These are phyloP conservation scores for Pisolithus albus DNA, from an alignment of 768 basidiomycete genomes.

Conservation along the genomic window DNA sequence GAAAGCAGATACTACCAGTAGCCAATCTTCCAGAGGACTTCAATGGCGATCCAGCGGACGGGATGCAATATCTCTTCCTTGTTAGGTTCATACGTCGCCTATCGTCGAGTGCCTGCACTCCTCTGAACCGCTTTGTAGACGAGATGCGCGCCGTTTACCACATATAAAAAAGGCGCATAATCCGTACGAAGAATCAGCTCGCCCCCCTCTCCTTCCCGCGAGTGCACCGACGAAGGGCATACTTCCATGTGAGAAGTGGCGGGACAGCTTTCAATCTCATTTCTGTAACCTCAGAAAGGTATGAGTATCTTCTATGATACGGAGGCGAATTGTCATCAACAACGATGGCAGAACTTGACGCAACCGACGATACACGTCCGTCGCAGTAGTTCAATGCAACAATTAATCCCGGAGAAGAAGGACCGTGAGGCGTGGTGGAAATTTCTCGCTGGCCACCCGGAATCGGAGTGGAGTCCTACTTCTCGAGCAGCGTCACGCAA, in stretches of 20 bases:
- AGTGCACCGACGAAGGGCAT: conserved; percentile 22
- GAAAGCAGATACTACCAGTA: conserved; percentile 74
- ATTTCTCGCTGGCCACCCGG: conserved; percentile 63
- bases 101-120: too few relatives aligned
- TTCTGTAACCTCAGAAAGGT: conserved; percentile 64
- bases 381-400: conserved; percentile 14
- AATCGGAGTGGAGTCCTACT: conserved; percentile 54
- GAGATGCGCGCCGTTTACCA: conserved; percentile 63
- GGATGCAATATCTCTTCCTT: conserved; percentile 73
- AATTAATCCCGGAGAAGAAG: conserved; percentile 59
- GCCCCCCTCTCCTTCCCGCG: conserved; percentile 14
- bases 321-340: conserved; percentile 4
- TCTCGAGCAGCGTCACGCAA: conserved; percentile 10
- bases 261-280: conserved; percentile 44
- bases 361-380: conserved; percentile 47
- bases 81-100: conserved; percentile 47
- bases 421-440: conserved; percentile 78
- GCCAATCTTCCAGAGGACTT: conserved; percentile 70
- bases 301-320: not conserved
- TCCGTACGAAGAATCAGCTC: conserved; percentile 49
- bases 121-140: conserved; percentile 34
- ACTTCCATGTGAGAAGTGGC: conserved; percentile 68
- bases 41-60: conserved; percentile 58
- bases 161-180: conserved; percentile 58
- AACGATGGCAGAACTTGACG: conserved; percentile 47